Conservation (phyloP, 1,284 basidiomycete genomes). For the Cryptococcus sp. region DNA sequence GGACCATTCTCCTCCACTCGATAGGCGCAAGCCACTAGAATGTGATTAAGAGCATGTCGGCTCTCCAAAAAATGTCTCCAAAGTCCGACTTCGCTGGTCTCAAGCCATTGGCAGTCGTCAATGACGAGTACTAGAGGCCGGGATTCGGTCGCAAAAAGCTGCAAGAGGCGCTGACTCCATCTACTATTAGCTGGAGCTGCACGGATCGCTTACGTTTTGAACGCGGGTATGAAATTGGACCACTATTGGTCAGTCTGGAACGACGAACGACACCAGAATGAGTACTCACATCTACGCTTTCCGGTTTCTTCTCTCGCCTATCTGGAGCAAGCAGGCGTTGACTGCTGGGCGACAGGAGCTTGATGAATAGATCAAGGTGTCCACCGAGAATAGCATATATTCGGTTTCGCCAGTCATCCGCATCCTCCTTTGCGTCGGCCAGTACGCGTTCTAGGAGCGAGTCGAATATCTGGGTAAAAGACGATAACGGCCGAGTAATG, state of each 20-base stretch:
- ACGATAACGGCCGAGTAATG: conserved; percentile 29
- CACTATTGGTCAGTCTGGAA: conserved; percentile 10
- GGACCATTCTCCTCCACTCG: conserved; percentile 13
- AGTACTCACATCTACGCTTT: conserved; percentile 13
- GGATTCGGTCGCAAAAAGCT: conserved; percentile 31
- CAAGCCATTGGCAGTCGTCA: conserved; percentile 44
- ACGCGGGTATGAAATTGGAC: conserved; percentile 25
- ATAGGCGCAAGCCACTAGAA: conserved; percentile 29
- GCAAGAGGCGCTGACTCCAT: conserved; percentile 32
- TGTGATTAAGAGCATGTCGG: conserved; percentile 15
- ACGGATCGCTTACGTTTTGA: conserved; percentile 8
- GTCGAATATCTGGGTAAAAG: conserved; percentile 40
- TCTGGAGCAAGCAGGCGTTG: conserved; percentile 18
- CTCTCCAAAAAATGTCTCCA: conserved; percentile 21
- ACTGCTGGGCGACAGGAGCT: conserved; percentile 27
- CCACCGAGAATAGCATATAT: conserved; percentile 26
- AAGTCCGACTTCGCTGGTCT: conserved; percentile 25
- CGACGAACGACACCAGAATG: background rate
- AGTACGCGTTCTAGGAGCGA: conserved; percentile 35
- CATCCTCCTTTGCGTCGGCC: conserved; percentile 36
- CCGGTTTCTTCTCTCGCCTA: conserved; percentile 1
- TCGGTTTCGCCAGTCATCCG: conserved; percentile 22
- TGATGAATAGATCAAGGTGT: conserved; percentile 29
- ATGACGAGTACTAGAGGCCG: conserved; percentile 38
- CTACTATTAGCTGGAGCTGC: background rate